A percentile compares a stretch with the other conserved stretches of the same genome.
phyloP scores from a whole-genome alignment of 2,329 filamentous ascomycete species.

The Monilinia vaccinii-corymbosi region DNA sequence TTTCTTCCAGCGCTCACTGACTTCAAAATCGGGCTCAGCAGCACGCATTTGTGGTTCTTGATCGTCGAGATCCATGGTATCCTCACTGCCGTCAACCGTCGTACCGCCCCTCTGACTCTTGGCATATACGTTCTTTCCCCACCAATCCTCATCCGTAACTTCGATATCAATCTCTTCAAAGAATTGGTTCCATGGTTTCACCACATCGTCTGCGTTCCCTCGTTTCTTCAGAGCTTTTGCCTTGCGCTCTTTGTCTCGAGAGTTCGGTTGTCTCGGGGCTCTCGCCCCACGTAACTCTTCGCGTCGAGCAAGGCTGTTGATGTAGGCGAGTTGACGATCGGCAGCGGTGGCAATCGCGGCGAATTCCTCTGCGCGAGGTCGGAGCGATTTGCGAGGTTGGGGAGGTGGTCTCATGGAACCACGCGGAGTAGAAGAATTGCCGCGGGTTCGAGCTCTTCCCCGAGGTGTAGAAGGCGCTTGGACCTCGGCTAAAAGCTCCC shows the following conservation, averaged over 20 bases:
- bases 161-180: not conserved
- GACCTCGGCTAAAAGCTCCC: too few species aligned
- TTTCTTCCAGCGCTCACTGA: not conserved
- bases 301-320: not conserved
- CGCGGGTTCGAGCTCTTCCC: too few species aligned
- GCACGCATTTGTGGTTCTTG: too few species aligned
- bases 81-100: not conserved
- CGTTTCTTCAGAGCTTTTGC: not conserved
- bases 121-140: not conserved
- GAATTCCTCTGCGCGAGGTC: not conserved
- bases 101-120: not conserved
- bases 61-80: not conserved
- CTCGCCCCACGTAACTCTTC: too few species aligned
- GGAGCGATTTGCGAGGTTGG: too few species aligned
- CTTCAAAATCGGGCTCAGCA: not conserved
- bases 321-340: not conserved
- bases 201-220: not conserved
- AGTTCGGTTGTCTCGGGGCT: too few species aligned
- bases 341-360: not conserved
- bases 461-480: too few species aligned
- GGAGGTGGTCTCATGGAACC: too few species aligned
- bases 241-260: not conserved
- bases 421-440: too few species aligned
- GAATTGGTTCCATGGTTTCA: not conserved
- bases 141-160: not conserved